Base-by-base conservation (phyloP, 257 asterid species). In the Lavandula angustifolia region DNA sequence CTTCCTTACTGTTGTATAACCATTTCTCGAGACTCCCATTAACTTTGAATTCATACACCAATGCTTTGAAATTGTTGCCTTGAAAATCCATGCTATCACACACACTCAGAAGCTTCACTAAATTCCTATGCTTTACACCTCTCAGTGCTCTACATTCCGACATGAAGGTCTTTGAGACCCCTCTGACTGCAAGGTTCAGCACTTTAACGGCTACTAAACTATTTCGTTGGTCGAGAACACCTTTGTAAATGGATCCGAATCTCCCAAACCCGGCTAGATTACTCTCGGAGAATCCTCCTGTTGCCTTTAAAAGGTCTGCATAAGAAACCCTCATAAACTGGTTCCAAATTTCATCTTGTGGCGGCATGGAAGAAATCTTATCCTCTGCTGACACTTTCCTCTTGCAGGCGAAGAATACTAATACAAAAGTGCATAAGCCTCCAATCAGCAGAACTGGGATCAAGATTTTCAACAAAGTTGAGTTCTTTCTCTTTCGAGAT, bases 231-330 rank as follows among this genome's bases (percentile, higher is more conserved):
- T 62, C 56, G 0, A 78, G 14, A 42, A 42, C 4, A 11, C 13
- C 47, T 42, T 11, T 42, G 47, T 42, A 42, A 42, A 42, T 14
- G 4, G 11, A 49, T n/a, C 69, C 78, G 34, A 68, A 42, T 14
- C 70, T 54, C 43, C 79, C 82, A 3, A 54, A 27, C 3, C 79
- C 82, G 3, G 74, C 34, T n/a, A 74, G 50, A 32, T 51, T 73
- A 17, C 59, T 37, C 61, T 51, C 12, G 27, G 76, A 70, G 58
- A 74, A 74, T 4, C 46, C 67, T 9, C 41, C 42, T 0, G 77
- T 70, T 7, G 70, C 76, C 16, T 43, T 60, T 11, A 46, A 7
- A 6, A 79, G 69, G 11, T 73, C 69, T 4, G 56, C 66, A 22
- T 67, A 75, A 1, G 81, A 72, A 47, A 69, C 37, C 42, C 62